Base-by-base conservation (phyloP, 2,329 filamentous ascomycete genomes). In the Periconia sp. region DNA sequence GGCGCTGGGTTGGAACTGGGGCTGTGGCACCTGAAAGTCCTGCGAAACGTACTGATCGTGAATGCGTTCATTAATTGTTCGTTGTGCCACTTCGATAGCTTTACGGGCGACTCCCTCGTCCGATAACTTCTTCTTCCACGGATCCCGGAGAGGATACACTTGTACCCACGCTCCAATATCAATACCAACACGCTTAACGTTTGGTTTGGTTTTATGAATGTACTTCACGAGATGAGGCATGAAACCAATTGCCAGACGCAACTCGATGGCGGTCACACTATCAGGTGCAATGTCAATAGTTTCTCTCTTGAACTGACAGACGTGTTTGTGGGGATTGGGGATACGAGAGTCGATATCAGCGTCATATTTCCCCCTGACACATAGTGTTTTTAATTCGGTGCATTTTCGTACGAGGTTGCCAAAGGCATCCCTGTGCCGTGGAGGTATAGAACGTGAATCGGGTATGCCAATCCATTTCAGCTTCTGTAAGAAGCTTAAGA, bases 151-250 rank as follows among this genome's bases (percentile, higher is more conserved):
- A 9, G 61, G 61, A 47, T 56, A 64, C 5, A 57, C 52, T 31
- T 67, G 65, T 8, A 64, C 30, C 63, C 63, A 68, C 6, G 65
- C 64, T n/a, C 66, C 66, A 6, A 69, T 35, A 45, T 67, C 66
- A 15, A 69, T 55, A 2, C 63, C 64, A 15, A 68, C 57, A 6
- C 48, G 52, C 18, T 52, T 42, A 15, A 69, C 60, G 1, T 30
- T 30, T 2, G 54, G 52, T 17, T 52, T 54, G 0, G 14, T n/a
- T 17, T 47, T 27, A 19, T 47, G 23, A 15, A 65, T n/a, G 20
- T 48, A 49, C 27, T 49, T 23, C 3, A 64, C 13, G 35, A 67
- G 53, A 17, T 41, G 44, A 20, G 53, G 46, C 8, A 65, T 18
- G n/a, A 52, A 60, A n/a, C 49, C 51, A 6, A 62, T 47, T 6